Evolutionary conservation across 768 basidiomycete genomes (phyloP).

Genomic region (Panaeolus papilionaceus): DNA sequence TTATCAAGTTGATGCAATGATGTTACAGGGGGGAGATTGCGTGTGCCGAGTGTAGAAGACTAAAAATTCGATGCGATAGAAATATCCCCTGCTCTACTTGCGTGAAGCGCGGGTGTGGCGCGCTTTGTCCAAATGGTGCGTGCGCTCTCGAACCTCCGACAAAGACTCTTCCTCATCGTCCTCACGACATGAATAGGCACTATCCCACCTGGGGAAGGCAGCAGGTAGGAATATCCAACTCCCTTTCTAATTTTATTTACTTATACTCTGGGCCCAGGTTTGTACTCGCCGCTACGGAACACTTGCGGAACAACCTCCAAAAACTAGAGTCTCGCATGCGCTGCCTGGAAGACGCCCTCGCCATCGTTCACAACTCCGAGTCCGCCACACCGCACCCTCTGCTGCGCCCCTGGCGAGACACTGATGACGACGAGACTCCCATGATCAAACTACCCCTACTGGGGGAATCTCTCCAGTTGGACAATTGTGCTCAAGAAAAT

Average conservation of each 20-base stretch:
- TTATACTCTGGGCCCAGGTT: conserved; percentile 39
- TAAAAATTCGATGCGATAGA: conserved; percentile 49
- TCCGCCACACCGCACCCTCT: conserved; percentile 50
- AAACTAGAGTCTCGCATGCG: conserved; percentile 57
- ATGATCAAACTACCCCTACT: not conserved
- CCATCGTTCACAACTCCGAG: conserved; percentile 48
- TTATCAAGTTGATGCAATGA: conserved; percentile 9
- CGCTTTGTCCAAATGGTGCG: conserved; percentile 59
- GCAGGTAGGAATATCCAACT: conserved; percentile 41
- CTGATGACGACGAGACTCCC: conserved; percentile 36
- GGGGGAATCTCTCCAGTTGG: not conserved
- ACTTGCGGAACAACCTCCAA: conserved; percentile 51
- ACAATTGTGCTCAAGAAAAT: conserved; percentile 31
- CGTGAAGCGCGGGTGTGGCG: conserved; percentile 55
- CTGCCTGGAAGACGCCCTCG: conserved; percentile 59
- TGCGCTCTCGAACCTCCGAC: not conserved
- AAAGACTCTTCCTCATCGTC: not conserved
- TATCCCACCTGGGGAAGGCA: conserved; percentile 61
- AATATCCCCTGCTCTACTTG: conserved; percentile 55
- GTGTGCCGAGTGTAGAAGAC: conserved; percentile 49
- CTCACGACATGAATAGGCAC: conserved; percentile 41
- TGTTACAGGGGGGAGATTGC: conserved; percentile 45
- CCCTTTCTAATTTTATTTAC: not conserved
- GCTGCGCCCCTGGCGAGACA: conserved; percentile 34
- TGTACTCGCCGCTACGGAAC: conserved; percentile 58